Conservation (phyloP, 2,329 filamentous ascomycete genomes). For the Colletotrichum godetiae region DNA sequence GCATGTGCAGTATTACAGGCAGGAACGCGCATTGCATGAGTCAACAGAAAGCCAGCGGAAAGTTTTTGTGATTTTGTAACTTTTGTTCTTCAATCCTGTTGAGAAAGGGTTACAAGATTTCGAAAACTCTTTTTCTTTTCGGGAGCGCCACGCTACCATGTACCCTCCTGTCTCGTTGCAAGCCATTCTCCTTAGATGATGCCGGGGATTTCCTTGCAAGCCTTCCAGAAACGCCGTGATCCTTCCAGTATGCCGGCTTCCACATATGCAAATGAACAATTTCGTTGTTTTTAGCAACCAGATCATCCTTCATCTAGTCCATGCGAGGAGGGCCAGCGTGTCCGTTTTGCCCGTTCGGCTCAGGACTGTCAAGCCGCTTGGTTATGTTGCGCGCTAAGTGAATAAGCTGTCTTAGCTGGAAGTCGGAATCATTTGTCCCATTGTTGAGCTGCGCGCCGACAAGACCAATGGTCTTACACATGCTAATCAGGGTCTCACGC, state of each 20-base stretch:
- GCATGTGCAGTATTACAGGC: too few relatives aligned
- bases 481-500: constrained; percentile 29
- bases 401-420: constrained; percentile 31
- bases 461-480: constrained; percentile 30
- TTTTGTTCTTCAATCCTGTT: too few relatives aligned
- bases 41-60: too few relatives aligned
- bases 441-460: constrained; percentile 33
- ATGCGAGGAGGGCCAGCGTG: neutral
- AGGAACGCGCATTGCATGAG: too few relatives aligned
- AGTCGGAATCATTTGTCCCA: constrained; percentile 32
- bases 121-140: too few relatives aligned
- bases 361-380: constrained; percentile 24
- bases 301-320: neutral
- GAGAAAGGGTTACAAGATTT: too few relatives aligned
- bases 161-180: too few relatives aligned
- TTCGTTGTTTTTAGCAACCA: too few relatives aligned
- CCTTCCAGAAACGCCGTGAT: neutral
- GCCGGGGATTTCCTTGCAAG: neutral
- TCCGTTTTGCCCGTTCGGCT: constrained; percentile 28
- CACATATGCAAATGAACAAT: neutral
- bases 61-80: too few relatives aligned
- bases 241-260: neutral
- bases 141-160: too few relatives aligned
- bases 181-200: too few relatives aligned
- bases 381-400: constrained; percentile 33